Evolutionary conservation across 345 rosid genomes (phyloP), one percentile per base, ranked within the genome.

Genomic region (Sonneratia alba): DNA sequence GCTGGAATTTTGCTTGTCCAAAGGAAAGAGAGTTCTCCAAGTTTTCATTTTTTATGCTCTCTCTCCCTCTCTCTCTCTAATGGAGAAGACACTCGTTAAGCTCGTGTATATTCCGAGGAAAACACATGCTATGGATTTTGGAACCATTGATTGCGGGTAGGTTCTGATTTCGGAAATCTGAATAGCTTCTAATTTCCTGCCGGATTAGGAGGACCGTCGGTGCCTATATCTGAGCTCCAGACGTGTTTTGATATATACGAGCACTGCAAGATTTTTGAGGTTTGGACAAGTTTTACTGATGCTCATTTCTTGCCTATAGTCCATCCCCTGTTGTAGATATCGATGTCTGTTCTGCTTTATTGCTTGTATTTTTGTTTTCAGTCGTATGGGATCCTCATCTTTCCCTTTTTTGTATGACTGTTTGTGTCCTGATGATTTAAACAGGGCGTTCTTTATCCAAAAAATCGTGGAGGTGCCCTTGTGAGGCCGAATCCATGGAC

Each of bases 401-500:
- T 48, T 48, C 4, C 18, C 18, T 48, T 48, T 2, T 48, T 14
- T 48, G 53, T 48, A 4, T 48, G 53, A 48, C 3, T 1, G 18
- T 48, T 16, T 12, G 53, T 48, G 53, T 48, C 18, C 53, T 14
- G 53, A 12, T 15, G 77, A 70, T 79, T 76, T 85, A 75, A 68
- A 78, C 75, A 72, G 70, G 84, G 67, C 14, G 70, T 69, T 68
- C 45, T 49, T 72, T 15, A 21, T 36, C 37, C 34, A 12, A 27
- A 34, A 38, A 27, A 12, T 3, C 15, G 65, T 51, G 47, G 43
- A 55, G 49, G 70, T 74, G 79, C 72, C 83, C 85, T 70, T 79
- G 68, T 69, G 34, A 67, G 47, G 38, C 42, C 18, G 27, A 67
- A 63, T 27, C 32, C 32, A 79, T 70, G 24, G 86, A 83, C 22